Evolutionary conservation across 192 early-diverging fungal genomes (phyloP), one percentile per base, ranked within the genome.

Genomic region (Dimargaris verticillata): DNA sequence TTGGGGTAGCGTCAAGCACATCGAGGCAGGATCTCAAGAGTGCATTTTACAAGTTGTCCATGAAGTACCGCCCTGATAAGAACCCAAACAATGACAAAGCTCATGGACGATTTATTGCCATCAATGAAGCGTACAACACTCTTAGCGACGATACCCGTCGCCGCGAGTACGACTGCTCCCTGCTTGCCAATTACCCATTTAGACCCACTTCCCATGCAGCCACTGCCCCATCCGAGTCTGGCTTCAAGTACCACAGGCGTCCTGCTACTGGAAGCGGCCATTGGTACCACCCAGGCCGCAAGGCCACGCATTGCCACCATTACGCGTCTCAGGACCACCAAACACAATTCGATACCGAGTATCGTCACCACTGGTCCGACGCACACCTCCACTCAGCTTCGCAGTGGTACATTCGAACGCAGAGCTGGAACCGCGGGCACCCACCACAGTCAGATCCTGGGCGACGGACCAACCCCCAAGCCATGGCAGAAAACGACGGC

Each of bases 41-140:
- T 66, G 85, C 88, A 29, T 99, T 96, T 78, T 94, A 88, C 64
- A 78, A 82, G 25, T 74, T 93, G 50, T 90, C 90, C 53, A 86
- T 85, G 63, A 86, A 88, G 64, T 89, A 90, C 69, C 88, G 88
- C 57, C 89, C 88, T 1, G 89, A 92, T 66, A 88, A 88, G 70
- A 88, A 90, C 63, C 91, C 87, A 0, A 88, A 84, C 25, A 79
- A 95, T 68, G 84, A 89, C 61, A 74, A 79, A 38, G 84, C 88
- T 3, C 84, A 94, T 63, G 79, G 80, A 58, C 91, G 91, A 68
- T 95, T 95, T 65, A 82, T 93, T 38, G 86, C 92, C 72, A 67
- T 92, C 13, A 83, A 88, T 7, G 70, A 91, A 68, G 95, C 95
- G 2, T 99, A 99, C 65, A 89, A 93, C 69, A 89, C 93, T 15